Base-by-base conservation (phyloP, 306 rosid genomes). In the Morella rubra region DNA sequence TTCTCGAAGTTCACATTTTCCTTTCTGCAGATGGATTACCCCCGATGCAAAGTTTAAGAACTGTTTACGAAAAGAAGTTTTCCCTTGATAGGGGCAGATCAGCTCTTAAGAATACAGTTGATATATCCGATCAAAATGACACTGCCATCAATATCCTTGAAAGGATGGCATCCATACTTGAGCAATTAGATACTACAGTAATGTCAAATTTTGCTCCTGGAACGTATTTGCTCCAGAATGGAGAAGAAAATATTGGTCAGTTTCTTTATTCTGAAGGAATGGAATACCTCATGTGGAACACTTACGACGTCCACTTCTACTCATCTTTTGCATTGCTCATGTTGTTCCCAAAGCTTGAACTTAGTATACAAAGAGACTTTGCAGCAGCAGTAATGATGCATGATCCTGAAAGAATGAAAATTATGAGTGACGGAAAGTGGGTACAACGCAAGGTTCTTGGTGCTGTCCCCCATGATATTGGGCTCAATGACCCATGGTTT, bases 301-400 rank as follows among this genome's bases (percentile, higher is more conserved):
- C 97, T 72, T 94, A 91, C 0, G 98, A 94, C 74, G 98, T 94
- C 77, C 98, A 94, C 76, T 94, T 92, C 84, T 94, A 94, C 84
- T 87, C 98, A 40, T 94, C 98, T 24, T 91, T 94, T 86, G 85
- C 98, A 64, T 73, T 94, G 32, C 77, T 89, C 84, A 86, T 85
- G 89, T 84, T 94, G 47, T 94, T 94, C 72, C 98, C 98, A 69
- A 90, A 94, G 85, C 89, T 94, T 80, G 95, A 94, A 80, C 94
- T 94, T 71, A 92, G 98, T 80, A 73, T 94, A 86, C 98, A 94
- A 78, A 88, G 98, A 83, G 98, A 94, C 91, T 91, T 91, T 76
- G 98, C 98, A 18, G 96, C 96, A 42, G 97, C 97, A 42, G 98
- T 94, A 45, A 88, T 94, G 91, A 90, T 92, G 97, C 98, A 94